Conservation (phyloP, 208 protist species). For the Trypanosoma mega region DNA sequence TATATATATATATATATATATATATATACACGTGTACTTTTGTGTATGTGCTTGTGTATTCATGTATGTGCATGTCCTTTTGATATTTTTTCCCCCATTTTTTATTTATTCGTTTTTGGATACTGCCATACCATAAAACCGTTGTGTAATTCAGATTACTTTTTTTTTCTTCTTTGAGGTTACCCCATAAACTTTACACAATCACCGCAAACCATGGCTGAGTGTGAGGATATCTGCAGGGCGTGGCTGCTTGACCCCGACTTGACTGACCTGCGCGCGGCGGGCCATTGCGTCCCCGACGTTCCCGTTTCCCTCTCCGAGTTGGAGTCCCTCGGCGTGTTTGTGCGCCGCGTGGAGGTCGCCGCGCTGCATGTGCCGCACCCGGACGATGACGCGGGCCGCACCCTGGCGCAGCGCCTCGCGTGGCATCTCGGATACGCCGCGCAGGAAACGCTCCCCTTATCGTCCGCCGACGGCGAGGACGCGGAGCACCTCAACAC, state of each 20-base stretch:
- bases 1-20: too few species aligned
- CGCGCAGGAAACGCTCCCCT: constrained; percentile 9
- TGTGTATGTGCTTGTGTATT: too few species aligned
- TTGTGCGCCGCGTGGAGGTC: constrained; percentile 13
- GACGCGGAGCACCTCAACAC: constrained; percentile 23
- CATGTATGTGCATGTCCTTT: too few species aligned
- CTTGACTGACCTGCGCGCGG: neutral
- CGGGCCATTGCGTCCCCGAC: constrained; percentile 20
- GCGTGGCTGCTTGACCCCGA: constrained; percentile 22
- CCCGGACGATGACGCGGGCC: constrained; percentile 18
- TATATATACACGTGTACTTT: too few species aligned
- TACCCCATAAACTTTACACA: too few species aligned
- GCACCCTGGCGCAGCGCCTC: constrained; percentile 19
- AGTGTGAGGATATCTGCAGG: too few species aligned
- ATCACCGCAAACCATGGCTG: too few species aligned
- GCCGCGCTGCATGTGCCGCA: constrained; percentile 18
- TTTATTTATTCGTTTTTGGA: too few species aligned
- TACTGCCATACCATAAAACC: too few species aligned
- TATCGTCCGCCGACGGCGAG: constrained; percentile 8
- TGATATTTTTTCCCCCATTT: too few species aligned
- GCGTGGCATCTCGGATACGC: constrained; percentile 24
- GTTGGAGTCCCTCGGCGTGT: constrained; percentile 22
- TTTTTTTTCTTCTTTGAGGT: too few species aligned
- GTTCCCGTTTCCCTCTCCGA: neutral
- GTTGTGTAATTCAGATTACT: too few species aligned